Percentiles rank a stretch among this genome's conserved stretches.
These are phyloP conservation scores for Geranomyces variabilis DNA, from an alignment of 192 early-diverging fungal species.

Conservation along the genomic window DNA sequence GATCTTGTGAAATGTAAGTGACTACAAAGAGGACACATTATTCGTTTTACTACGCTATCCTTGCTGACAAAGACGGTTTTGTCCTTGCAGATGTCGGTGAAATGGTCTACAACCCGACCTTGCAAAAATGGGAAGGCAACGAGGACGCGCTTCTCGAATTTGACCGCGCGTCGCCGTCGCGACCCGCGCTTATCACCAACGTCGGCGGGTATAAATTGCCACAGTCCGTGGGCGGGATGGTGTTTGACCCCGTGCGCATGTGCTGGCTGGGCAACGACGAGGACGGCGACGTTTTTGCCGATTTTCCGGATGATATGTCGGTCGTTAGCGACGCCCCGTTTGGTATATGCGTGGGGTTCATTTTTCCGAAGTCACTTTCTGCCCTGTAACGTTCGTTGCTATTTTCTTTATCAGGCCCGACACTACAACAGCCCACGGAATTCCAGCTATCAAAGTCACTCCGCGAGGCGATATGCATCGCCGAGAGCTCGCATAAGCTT, in stretches of 20 bases:
- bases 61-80: background rate
- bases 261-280: conserved; percentile 57
- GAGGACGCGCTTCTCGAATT: conserved; percentile 49
- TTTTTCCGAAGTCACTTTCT: no score
- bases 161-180: conserved; percentile 30
- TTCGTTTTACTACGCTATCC: background rate
- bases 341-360: no score
- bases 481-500: conserved; percentile 56
- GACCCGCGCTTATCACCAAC: conserved; percentile 43
- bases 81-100: conserved; percentile 41
- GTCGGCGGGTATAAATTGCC: conserved; percentile 35
- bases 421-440: conserved; percentile 20
- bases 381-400: no score
- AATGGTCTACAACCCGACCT: conserved; percentile 54
- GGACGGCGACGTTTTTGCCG: conserved; percentile 50
- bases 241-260: conserved; percentile 57
- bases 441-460: conserved; percentile 37
- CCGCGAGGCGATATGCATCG: conserved; percentile 42
- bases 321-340: background rate
- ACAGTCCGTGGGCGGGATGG: conserved; percentile 47
- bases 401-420: background rate
- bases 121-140: conserved; percentile 58
- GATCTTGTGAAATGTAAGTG: conserved; percentile 43
- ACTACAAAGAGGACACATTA: background rate
- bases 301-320: conserved; percentile 39